Evolutionary conservation across 116 monocot species (phyloP), one percentile per base, ranked within the genome.

Genomic region (Phalaenopsis hybrid): DNA sequence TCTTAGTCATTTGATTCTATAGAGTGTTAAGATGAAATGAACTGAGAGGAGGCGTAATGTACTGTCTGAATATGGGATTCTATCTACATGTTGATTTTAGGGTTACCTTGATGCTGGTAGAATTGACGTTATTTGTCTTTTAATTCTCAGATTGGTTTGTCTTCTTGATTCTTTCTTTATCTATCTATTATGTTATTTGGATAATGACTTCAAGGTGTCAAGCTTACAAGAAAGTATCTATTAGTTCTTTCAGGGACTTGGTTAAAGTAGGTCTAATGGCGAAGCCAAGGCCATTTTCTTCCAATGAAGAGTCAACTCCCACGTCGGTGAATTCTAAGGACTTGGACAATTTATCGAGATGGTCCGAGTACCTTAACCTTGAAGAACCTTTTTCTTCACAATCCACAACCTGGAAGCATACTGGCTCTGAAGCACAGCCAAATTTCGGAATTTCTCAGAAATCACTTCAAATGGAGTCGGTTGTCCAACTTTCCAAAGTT

Each of bases 401-500:
- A 82, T 90, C 91, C 8, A 74, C 23, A 31, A 90, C 57, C 83
- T 85, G 92, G 93, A 93, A 88, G 79, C 73, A 87, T 75, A 55
- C 52, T 28, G 81, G 69, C 79, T 79, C 82, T 31, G 94, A 91
- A 82, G 73, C 65, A 31, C 81, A 86, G 13, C 79, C 86, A 17
- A 82, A 72, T 77, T 88, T 86, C 45, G 91, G 84, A 45, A 82
- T 25, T 76, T 78, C 59, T 61, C 89, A 89, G 15, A 93, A 87
- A 76, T 52, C 81, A 43, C 78, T 93, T 44, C 87, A 98, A 48
- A 84, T 94, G 91, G 97, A 98, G 81, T 92, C 85, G 80, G 97
- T 98, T n/a, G 87, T 93, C 48, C 93, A 90, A 69, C 81, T 98
- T 45, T 86, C 97, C 15, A 91, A 76, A 78, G 91, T 98, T 59